These are phyloP conservation scores for Podospora conica DNA, from an alignment of 495 filamentous ascomycete species.

Conservation along the genomic window DNA sequence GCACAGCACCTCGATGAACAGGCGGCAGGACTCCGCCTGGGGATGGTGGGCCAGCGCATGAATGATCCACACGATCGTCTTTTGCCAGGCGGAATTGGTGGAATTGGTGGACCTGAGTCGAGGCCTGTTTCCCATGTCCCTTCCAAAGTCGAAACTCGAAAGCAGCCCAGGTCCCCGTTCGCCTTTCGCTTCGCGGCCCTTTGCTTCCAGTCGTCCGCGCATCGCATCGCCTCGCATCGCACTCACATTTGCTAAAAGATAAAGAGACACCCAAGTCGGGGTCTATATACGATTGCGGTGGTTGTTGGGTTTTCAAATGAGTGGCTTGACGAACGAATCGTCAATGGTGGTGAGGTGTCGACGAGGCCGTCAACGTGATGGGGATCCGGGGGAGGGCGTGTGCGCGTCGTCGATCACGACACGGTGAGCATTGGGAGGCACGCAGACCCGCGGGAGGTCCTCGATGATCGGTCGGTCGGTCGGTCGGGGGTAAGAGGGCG, in stretches of 20 bases:
- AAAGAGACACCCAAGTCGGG: background rate
- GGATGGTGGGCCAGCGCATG: slow-evolving; percentile 15
- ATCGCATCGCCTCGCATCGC: no score
- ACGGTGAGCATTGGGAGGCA: slow-evolving; percentile 27
- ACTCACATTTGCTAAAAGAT: slow-evolving; percentile 21
- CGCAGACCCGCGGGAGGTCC: slow-evolving; percentile 19
- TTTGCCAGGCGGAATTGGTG: slow-evolving; percentile 7
- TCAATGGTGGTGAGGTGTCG: slow-evolving; percentile 14
- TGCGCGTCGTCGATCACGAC: slow-evolving; percentile 31
- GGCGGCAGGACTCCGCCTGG: slow-evolving; percentile 1
- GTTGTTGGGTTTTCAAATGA: slow-evolving; percentile 33
- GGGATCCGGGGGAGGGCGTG: slow-evolving; percentile 16
- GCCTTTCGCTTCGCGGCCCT: no score
- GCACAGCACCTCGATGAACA: background rate
- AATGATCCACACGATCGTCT: slow-evolving; percentile 33
- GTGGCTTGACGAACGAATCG: slow-evolving; percentile 41
- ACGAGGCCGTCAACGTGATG: slow-evolving; percentile 17
- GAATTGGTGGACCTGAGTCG: slow-evolving; percentile 1
- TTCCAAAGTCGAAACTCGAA: background rate
- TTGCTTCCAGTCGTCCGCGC: background rate
- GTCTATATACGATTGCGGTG: background rate
- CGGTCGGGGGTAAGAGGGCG: slow-evolving; percentile 6
- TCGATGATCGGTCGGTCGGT: slow-evolving; percentile 13
- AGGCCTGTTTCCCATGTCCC: slow-evolving; percentile 8
- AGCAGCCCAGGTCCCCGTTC: background rate